phyloP scores from a whole-genome alignment of 495 filamentous ascomycete genomes.

The Penicillium samsonianum region DNA sequence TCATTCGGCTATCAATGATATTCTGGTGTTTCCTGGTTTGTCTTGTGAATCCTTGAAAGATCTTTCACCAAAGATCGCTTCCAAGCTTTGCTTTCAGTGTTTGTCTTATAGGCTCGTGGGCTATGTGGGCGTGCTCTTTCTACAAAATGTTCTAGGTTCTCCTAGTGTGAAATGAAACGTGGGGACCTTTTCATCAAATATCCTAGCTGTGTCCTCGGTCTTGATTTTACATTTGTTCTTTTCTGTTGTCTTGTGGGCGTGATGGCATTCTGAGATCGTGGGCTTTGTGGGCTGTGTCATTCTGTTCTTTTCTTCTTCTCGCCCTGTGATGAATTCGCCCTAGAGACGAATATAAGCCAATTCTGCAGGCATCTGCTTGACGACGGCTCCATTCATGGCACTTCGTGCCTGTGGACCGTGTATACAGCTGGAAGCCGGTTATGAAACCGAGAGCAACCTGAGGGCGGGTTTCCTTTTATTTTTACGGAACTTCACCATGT shows the following conservation, averaged over 20 bases:
- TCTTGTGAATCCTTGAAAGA: neutral
- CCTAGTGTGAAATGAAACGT: neutral
- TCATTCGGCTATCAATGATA: neutral
- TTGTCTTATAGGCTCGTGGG: neutral
- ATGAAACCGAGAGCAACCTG: constrained; percentile 19
- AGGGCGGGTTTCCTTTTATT: constrained; percentile 8
- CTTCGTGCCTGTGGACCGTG: neutral
- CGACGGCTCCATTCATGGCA: neutral
- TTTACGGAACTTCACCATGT: neutral
- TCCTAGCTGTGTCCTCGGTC: neutral
- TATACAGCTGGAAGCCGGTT: constrained; percentile 15
- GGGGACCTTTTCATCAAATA: neutral
- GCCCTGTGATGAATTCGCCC: constrained; percentile 24
- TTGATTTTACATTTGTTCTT: neutral
- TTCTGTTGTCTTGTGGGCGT: neutral
- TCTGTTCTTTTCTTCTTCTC: constrained; percentile 1
- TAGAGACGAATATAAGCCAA: constrained; percentile 25
- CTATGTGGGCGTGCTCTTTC: neutral
- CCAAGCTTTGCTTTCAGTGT: too few species aligned
- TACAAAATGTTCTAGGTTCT: neutral
- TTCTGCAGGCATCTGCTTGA: constrained; percentile 27
- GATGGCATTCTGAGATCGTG: neutral
- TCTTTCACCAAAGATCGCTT: neutral
- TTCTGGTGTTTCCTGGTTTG: neutral
- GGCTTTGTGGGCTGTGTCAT: neutral